phyloP scores from a whole-genome alignment of 1,284 basidiomycete genomes.

The Puccinia brachypodii region DNA sequence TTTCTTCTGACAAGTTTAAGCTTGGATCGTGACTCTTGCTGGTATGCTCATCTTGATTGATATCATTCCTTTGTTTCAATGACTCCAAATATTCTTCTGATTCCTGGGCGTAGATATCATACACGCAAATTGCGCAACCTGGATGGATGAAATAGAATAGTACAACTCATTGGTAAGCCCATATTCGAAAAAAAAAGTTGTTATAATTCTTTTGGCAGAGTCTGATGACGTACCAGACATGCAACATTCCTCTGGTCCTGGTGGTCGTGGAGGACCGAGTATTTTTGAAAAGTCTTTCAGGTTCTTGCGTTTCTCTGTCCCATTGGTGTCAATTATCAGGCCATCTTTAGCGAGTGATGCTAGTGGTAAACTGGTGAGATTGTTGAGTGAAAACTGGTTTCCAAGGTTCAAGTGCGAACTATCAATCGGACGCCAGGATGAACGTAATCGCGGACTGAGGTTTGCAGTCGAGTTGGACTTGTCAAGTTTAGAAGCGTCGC shows the following conservation, averaged over 20 bases:
- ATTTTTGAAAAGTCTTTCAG: neutral
- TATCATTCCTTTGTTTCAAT: neutral
- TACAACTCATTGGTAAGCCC: neutral
- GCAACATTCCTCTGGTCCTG: constrained; percentile 56
- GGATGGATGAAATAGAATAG: neutral
- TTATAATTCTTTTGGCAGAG: neutral
- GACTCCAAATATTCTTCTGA: constrained; percentile 47
- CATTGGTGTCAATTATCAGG: neutral
- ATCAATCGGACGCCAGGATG: constrained; percentile 6
- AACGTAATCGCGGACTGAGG: neutral
- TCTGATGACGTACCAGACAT: constrained; percentile 49
- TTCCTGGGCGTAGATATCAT: constrained; percentile 57
- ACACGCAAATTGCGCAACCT: constrained; percentile 56
- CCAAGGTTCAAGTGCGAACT: neutral
- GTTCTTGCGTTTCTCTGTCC: neutral
- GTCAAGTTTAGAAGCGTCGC: neutral
- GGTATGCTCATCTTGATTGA: neutral
- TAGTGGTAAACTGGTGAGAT: neutral
- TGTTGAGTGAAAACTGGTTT: neutral
- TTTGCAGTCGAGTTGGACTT: neutral
- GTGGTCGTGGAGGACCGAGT: constrained; percentile 52
- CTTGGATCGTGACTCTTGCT: neutral
- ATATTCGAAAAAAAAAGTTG: no score
- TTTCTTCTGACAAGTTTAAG: neutral
- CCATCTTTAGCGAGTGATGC: neutral